Evolutionary conservation across 2,329 filamentous ascomycete species (phyloP).

Genomic region (Pestalotiopsis sp.): DNA sequence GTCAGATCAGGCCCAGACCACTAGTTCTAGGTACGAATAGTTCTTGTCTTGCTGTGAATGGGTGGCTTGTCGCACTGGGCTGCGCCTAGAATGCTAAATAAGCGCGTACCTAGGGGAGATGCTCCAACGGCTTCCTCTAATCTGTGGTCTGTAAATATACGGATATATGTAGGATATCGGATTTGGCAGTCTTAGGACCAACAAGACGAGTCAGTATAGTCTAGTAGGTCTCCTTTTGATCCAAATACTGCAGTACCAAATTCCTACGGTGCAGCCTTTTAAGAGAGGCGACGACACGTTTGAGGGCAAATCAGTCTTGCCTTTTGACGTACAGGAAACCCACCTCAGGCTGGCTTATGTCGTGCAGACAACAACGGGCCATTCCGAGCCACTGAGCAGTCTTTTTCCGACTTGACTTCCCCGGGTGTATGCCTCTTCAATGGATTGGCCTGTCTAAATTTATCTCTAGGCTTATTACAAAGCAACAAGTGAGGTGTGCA

Average conservation of each 20-base stretch:
- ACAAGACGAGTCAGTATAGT: not conserved
- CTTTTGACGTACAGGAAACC: not conserved
- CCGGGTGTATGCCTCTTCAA: not conserved
- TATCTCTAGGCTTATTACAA: no score
- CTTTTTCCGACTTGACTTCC: not conserved
- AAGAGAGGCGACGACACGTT: not conserved
- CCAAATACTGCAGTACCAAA: no score
- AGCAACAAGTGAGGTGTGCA: no score
- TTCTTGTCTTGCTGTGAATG: not conserved
- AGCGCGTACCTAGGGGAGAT: constrained; percentile 22
- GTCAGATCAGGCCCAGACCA: constrained; percentile 1
- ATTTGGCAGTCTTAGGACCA: not conserved
- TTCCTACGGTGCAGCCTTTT: not conserved
- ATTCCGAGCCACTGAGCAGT: not conserved
- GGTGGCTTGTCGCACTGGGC: constrained; percentile 10
- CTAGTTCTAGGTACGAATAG: not conserved
- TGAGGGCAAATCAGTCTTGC: not conserved
- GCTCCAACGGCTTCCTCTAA: constrained; percentile 16
- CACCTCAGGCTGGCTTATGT: not conserved
- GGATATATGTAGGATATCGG: no score
- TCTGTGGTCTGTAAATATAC: no score
- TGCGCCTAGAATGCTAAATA: constrained; percentile 15
- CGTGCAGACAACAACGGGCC: not conserved
- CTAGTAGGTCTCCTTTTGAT: no score
- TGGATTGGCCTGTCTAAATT: not conserved